These are phyloP conservation scores for Pholiota conissans DNA, from an alignment of 768 basidiomycete species.

Conservation along the genomic window DNA sequence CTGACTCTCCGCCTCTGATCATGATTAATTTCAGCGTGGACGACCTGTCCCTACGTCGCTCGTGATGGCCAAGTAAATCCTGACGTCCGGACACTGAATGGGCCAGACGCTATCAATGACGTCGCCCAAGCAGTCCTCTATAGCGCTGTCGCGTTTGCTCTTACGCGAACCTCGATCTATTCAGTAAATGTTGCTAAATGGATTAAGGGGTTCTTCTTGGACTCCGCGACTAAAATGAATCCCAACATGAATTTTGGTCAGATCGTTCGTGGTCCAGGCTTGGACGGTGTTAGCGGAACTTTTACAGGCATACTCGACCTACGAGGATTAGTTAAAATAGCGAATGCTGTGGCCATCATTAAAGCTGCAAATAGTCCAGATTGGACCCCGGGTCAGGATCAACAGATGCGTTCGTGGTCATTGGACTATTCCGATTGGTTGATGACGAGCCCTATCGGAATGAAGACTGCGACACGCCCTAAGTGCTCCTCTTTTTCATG, in stretches of 20 bases:
- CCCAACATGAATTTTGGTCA: slow-evolving; percentile 59
- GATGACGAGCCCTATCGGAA: slow-evolving; percentile 39
- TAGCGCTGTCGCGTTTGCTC: slow-evolving; percentile 43
- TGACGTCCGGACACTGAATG: slow-evolving; percentile 47
- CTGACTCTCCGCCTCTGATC: not conserved
- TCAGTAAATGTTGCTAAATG: slow-evolving; percentile 35
- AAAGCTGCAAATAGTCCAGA: slow-evolving; percentile 33
- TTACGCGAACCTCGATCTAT: slow-evolving; percentile 31
- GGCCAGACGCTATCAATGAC: slow-evolving; percentile 37
- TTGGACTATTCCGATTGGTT: slow-evolving; percentile 46
- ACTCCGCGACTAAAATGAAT: slow-evolving; percentile 43
- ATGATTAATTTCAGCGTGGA: slow-evolving; percentile 27
- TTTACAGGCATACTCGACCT: slow-evolving; percentile 57
- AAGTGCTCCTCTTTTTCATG: slow-evolving; percentile 41
- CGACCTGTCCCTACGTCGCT: slow-evolving; percentile 44
- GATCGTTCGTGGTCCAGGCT: slow-evolving; percentile 51
- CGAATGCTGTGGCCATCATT: slow-evolving; percentile 45
- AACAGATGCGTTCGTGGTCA: slow-evolving; percentile 44
- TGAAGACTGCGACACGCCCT: slow-evolving; percentile 37
- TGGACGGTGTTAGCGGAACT: slow-evolving; percentile 40
- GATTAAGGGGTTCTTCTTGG: slow-evolving; percentile 48
- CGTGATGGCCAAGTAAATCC: slow-evolving; percentile 58
- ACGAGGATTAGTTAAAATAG: slow-evolving; percentile 48
- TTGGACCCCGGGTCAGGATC: slow-evolving; percentile 41
- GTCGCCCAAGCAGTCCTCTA: slow-evolving; percentile 44